Conservation (phyloP, 768 basidiomycete genomes). For the Tylopilus intermedius region DNA sequence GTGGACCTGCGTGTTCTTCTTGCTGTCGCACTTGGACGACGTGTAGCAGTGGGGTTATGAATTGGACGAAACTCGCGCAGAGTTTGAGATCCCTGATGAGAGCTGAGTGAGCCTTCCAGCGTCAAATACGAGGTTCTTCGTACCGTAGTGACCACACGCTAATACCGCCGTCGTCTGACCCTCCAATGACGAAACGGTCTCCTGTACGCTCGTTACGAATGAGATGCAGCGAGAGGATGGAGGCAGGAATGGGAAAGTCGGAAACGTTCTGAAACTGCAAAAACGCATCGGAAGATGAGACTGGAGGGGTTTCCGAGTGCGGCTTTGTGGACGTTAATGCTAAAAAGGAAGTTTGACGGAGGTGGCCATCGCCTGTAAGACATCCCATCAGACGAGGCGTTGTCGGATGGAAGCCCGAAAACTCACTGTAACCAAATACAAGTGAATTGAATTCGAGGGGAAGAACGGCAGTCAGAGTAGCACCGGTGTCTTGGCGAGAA, state of each 20-base stretch:
- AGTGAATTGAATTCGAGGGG: constrained; percentile 57
- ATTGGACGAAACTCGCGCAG: constrained; percentile 68
- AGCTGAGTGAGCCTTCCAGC: neutral
- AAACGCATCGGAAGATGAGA: neutral
- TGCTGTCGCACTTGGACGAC: constrained; percentile 50
- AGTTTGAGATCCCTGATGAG: constrained; percentile 54
- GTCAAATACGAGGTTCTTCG: constrained; percentile 15
- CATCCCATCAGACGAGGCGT: neutral
- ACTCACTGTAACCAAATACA: constrained; percentile 61
- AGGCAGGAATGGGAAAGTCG: constrained; percentile 43
- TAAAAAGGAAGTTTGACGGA: constrained; percentile 45
- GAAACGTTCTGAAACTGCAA: constrained; percentile 37
- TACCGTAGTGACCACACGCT: constrained; percentile 69
- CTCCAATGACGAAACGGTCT: constrained; percentile 64
- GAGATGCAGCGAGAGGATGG: constrained; percentile 42
- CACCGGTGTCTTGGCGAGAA: constrained; percentile 2
- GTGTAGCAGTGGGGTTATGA: constrained; percentile 56
- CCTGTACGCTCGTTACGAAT: constrained; percentile 55
- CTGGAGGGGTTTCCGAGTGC: neutral
- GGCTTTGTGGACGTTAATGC: constrained; percentile 23
- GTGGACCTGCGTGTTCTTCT: constrained; percentile 46
- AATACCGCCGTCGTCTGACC: constrained; percentile 74
- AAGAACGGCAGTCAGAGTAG: constrained; percentile 37
- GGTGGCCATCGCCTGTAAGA: constrained; percentile 45
- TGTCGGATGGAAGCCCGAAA: neutral